A percentile compares a stretch with the other conserved stretches of the same genome.
These are phyloP conservation scores for Pontederia paniculata DNA, from an alignment of 176 grass and related monocot genomes.

Conservation along the genomic window DNA sequence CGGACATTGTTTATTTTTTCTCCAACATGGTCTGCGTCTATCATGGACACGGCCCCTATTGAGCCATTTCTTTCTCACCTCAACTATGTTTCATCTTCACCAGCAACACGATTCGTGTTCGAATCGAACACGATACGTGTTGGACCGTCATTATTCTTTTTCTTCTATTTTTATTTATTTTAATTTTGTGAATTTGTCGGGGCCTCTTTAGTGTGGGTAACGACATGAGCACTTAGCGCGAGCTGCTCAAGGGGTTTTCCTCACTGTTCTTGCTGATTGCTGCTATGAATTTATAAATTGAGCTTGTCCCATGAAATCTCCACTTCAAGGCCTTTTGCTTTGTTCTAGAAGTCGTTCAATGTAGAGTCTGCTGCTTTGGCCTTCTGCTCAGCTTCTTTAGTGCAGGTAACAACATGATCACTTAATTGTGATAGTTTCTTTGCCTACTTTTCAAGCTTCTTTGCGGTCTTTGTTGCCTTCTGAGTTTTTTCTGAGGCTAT, in stretches of 20 bases:
- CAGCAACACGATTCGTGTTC: no score
- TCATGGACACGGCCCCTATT: no score
- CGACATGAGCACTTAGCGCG: no score
- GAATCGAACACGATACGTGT: no score
- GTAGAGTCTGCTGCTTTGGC: slow-evolving; percentile 21
- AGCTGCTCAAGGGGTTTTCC: slow-evolving; percentile 51
- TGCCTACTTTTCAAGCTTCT: slow-evolving; percentile 23
- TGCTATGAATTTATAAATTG: slow-evolving; percentile 35
- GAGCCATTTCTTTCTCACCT: no score
- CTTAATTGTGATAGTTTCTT: slow-evolving; percentile 16
- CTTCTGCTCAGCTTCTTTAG: slow-evolving; percentile 18
- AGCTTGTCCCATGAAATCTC: slow-evolving; percentile 66
- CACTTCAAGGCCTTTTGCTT: slow-evolving; percentile 33
- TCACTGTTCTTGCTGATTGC: slow-evolving; percentile 9
- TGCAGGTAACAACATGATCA: neutral
- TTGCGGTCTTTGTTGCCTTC: slow-evolving; percentile 27
- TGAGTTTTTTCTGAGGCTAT: slow-evolving; percentile 26
- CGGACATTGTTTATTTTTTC: no score
- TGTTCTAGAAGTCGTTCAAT: slow-evolving; percentile 38
- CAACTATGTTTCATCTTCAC: no score
- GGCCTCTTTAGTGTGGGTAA: no score
- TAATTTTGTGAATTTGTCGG: no score
- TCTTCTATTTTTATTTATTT: no score
- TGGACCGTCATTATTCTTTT: no score
- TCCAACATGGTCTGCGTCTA: no score